Evolutionary conservation across 495 filamentous ascomycete species (phyloP), one percentile per base, ranked within the genome.

Genomic region (Penicillium diatomitis): DNA sequence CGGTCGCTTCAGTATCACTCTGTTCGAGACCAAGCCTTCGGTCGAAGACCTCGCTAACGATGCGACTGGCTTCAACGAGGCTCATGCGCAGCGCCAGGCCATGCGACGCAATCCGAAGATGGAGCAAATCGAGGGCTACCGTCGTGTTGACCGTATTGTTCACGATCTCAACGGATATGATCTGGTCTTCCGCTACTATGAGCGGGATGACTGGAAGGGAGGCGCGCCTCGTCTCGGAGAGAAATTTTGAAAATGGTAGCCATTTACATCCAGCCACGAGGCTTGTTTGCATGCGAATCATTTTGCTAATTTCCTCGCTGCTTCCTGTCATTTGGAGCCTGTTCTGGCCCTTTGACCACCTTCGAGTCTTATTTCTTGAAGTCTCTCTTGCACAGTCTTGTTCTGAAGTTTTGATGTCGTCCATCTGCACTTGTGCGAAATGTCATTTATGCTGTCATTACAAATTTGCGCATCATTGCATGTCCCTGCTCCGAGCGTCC

Each of bases 161-260:
- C 94, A 99, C 61, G 92, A 97, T 57, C 79, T 99, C 53, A 90
- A 99, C 59, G 94, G 92, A 33, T 99, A 99, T 63, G 90, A 97
- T 67, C 77, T 97, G 32, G 85, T 99, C 42, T 99, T 99, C 71
- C 81, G 90, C 49, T 96, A 88, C 74, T 99, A 94, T 64, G 90
- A 96, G 73, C 82, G 89, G 47, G 78, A 90, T 55, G 91, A 86
- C 55, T 97, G 90, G 90, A 81, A 84, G 67, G 88, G 87, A 54
- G 85, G 85, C 53, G 75, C 73, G 47, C 82, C 86, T 50, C 75
- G 86, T 51, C 73, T 95, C 60, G 88, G 88, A 44, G 82, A 86
- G 70, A 60, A 70, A 50, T 64, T 71, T 44, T 74, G 49, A 61
- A 38, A 9, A 31, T 49, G 47, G 48, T 32, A 43, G 6, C 10